Percentiles rank a stretch among this genome's conserved stretches.
phyloP scores from a whole-genome alignment of 768 basidiomycete species.

The Phanerochaete carnosa region DNA sequence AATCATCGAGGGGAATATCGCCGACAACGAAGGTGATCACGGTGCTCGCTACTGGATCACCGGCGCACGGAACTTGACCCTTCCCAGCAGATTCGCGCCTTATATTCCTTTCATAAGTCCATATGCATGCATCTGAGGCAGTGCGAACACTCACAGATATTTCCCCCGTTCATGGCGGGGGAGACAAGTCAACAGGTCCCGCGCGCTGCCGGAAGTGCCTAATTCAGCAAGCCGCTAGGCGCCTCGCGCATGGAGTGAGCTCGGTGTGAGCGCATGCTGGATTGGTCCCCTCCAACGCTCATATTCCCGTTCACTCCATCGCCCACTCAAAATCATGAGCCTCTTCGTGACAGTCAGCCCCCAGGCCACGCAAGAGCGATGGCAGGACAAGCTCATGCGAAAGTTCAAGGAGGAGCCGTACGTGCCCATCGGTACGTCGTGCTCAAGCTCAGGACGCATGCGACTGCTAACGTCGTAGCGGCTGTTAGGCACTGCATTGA shows the following conservation, averaged over 20 bases:
- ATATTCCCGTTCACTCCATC: not conserved
- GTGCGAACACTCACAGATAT: not conserved
- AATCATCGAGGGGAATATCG: no score
- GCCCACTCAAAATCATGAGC: not conserved
- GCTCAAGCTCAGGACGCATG: not conserved
- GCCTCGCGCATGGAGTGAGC: not conserved
- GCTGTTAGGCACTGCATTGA: conserved; percentile 53
- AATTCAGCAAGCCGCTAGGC: no score
- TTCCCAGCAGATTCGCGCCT: no score
- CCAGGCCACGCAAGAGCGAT: conserved; percentile 38
- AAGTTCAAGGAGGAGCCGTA: conserved; percentile 79
- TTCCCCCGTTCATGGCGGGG: not conserved
- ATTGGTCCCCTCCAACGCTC: not conserved
- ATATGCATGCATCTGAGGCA: not conserved
- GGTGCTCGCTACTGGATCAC: no score
- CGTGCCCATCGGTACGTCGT: conserved; percentile 66
- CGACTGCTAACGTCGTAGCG: not conserved
- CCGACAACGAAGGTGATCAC: no score
- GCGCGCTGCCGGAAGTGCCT: no score
- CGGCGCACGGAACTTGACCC: no score
- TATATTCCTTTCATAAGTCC: not conserved
- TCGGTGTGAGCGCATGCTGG: not conserved
- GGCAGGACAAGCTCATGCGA: conserved; percentile 51
- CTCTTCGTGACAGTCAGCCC: not conserved
- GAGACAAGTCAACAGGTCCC: not conserved